phyloP scores from a whole-genome alignment of 257 asterid species.

The Fraxinus cuspidata region DNA sequence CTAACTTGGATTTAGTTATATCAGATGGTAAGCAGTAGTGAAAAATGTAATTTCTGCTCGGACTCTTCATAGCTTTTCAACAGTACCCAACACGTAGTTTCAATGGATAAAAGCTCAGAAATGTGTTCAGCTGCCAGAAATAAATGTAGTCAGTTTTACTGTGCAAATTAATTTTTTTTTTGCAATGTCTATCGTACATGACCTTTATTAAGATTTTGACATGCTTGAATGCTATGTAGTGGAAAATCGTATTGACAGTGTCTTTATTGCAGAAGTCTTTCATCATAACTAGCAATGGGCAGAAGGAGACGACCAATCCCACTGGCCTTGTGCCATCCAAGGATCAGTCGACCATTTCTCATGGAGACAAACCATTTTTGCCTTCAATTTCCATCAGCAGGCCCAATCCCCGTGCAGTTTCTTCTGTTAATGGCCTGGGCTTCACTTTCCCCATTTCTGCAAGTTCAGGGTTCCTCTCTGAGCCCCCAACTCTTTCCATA shows the following conservation, averaged over 20 bases:
- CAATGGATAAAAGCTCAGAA: background rate
- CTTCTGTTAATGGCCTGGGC: slow-evolving; percentile 54
- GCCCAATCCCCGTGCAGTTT: slow-evolving; percentile 33
- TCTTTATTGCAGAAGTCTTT: slow-evolving; percentile 45
- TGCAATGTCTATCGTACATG: background rate
- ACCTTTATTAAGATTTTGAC: background rate
- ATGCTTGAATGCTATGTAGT: slow-evolving; percentile 11
- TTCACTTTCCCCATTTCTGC: slow-evolving; percentile 75
- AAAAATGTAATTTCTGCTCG: background rate
- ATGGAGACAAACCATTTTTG: slow-evolving; percentile 51
- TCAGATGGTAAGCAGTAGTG: background rate
- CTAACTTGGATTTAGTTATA: background rate
- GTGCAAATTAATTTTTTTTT: background rate
- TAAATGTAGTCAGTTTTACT: background rate
- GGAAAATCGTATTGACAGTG: slow-evolving; percentile 1
- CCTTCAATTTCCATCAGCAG: slow-evolving; percentile 51
- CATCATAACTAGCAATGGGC: slow-evolving; percentile 41
- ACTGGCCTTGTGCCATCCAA: slow-evolving; percentile 36
- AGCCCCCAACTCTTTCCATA: slow-evolving; percentile 87
- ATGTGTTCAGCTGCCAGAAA: slow-evolving; percentile 4
- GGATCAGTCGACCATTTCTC: slow-evolving; percentile 32
- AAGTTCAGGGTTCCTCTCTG: slow-evolving; percentile 57
- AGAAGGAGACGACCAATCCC: slow-evolving; percentile 32
- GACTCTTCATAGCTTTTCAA: background rate
- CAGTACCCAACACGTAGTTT: background rate